These are phyloP conservation scores for Agrocybe pediades DNA, from an alignment of 768 basidiomycete species.

Conservation along the genomic window DNA sequence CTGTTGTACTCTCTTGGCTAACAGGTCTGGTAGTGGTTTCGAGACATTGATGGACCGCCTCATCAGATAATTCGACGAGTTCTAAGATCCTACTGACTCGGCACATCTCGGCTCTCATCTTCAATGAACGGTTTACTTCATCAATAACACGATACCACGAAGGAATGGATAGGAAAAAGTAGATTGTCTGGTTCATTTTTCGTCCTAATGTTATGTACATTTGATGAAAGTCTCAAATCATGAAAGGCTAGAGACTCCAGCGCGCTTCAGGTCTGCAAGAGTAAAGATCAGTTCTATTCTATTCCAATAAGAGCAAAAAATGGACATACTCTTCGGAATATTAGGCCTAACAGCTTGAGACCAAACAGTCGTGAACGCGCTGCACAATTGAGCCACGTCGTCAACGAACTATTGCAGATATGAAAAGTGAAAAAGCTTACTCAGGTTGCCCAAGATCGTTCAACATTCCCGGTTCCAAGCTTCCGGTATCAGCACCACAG, in stretches of 20 bases:
- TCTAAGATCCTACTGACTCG: too few relatives aligned
- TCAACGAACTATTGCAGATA: neutral
- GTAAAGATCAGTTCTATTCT: neutral
- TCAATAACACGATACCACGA: too few relatives aligned
- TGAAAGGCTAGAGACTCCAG: slow-evolving; percentile 18
- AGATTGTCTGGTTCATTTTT: too few relatives aligned
- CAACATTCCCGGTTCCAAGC: slow-evolving; percentile 41
- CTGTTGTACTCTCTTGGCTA: too few relatives aligned
- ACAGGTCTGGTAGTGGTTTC: too few relatives aligned
- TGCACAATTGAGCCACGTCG: slow-evolving; percentile 10
- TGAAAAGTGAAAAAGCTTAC: slow-evolving; percentile 19
- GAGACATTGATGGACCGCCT: too few relatives aligned
- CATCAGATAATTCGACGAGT: too few relatives aligned
- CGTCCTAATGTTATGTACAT: too few relatives aligned
- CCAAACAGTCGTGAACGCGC: slow-evolving; percentile 42
- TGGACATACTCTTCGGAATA: slow-evolving; percentile 28
- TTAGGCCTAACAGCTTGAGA: slow-evolving; percentile 35
- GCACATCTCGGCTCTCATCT: too few relatives aligned
- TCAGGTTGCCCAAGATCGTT: slow-evolving; percentile 39
- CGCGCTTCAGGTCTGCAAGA: slow-evolving; percentile 18
- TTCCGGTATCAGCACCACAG: slow-evolving; percentile 44
- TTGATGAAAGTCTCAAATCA: slow-evolving; percentile 5
- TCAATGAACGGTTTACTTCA: too few relatives aligned
- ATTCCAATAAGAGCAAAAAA: neutral
- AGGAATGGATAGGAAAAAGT: too few relatives aligned